Evolutionary conservation across 345 rosid genomes (phyloP), one percentile per base, ranked within the genome.

Genomic region (Aethionema arabicum): DNA sequence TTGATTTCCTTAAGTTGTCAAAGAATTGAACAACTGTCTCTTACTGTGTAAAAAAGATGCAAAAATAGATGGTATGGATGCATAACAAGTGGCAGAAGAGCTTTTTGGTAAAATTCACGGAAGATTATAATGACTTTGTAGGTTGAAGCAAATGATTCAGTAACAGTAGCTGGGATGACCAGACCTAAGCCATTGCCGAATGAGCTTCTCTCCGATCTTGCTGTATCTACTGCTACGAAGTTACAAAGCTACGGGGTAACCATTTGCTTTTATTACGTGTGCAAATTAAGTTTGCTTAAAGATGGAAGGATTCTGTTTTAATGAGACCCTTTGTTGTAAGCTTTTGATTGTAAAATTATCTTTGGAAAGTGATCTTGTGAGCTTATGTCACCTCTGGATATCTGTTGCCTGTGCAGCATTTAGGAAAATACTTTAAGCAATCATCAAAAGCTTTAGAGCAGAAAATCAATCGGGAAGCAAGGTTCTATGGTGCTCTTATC

Each of bases 401-500:
- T 14, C 4, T 58, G 21, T 52, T 59, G 50, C 2, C 62, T 40
- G 60, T 68, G 75, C 87, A 89, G 98, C 81, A 79, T 68, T 83
- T 92, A 67, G 89, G 95, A 54, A 92, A 82, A 81, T 92, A 87
- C 78, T 89, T 89, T 68, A 87, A 84, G 81, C 91, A 85, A 82
- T 85, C 95, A 67, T 86, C 95, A 72, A 87, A 82, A 72, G 85
- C 93, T 62, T 75, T 89, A 79, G 91, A 87, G 67, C 93, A 81
- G 75, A 88, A 89, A 72, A 68, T 92, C 54, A 76, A 85, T 39
- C 80, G 83, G 36, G 97, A 92, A 73, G 96, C 98, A 72, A 89
- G 88, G 66, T 92, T 92, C 76, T 92, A 92, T 67, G 98, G 97
- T 42, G 97, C 98, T 68, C 79, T 92, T 54, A 87, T 92, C 76